Evolutionary conservation across 352 stramenopile genomes (phyloP), one percentile per base, ranked within the genome.

Genomic region (Globisporangium cederbergense): DNA sequence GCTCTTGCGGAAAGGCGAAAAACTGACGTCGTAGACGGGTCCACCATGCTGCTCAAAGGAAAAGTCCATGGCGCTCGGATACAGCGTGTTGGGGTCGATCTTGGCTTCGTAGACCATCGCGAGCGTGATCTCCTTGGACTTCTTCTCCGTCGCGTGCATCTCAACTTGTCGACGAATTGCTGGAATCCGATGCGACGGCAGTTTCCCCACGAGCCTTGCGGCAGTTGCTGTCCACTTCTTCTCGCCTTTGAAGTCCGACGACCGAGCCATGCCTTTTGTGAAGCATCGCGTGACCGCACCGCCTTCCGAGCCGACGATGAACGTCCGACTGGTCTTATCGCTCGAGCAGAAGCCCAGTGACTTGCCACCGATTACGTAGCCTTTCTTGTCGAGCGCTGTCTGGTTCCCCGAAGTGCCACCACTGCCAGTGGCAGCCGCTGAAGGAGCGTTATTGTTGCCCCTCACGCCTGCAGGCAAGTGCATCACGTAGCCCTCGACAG

Each of bases 401-500:
- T 50, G 20, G 4, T n/a, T 28, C 13, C 20, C 50, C 2, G 36
- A 47, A 28, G 70, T 30, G 8, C 59, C 54, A 14, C 34, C 58
- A 13, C 59, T 51, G 18, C 34, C 56, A 13, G 18, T 22, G 5
- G 10, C 43, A 49, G 43, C 43, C 10, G 16, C 43, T 11, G 43
- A 3, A 18, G 40, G 40, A 4, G 43, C 36, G 20, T 38, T 66
- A 50, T n/a, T 65, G 52, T 65, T 65, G 55, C 64, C 47, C 10
- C 22, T 36, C 45, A 20, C 28, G 10, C 22, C 36, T 49, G 66
- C 61, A 20, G 77, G 70, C 8, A 86, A 38, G 38, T 88, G 78
- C 64, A 96, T 79, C n/a, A 88, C 72, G 65, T 94, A 95, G 9
- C 89, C 89, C 64, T 96, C 87, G n/a, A 94, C 79, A 0, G 89